Evolutionary conservation across 257 asterid genomes (phyloP), one percentile per base, ranked within the genome.

Genomic region (Jasminum sambac): DNA sequence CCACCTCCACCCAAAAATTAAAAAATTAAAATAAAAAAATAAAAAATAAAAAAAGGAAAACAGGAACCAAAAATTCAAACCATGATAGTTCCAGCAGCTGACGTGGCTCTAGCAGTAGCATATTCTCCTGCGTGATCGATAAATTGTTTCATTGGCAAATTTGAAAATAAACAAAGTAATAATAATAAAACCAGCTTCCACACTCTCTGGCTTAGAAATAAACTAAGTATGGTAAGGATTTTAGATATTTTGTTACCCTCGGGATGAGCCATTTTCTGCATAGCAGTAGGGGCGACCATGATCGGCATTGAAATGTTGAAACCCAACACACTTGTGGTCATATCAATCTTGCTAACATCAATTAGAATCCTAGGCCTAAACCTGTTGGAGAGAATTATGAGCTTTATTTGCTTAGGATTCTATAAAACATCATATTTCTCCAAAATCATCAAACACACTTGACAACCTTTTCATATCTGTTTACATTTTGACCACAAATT

Each of bases 261-360:
- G 73, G 98, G 98, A 67, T 93, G 98, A 84, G 98, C 98, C 98
- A 92, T 92, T 84, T 92, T 92, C 87, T 92, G 98, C 64, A 92
- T 16, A 74, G 98, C 97, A 70, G 96, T 85, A 17, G 98, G 98
- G 63, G 98, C 97, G 73, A 92, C 78, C 98, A 92, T 87, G 91
- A 92, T 92, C 8, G 98, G 98, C 98, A 92, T 92, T 12, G 98
- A 90, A 62, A 92, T 90, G 81, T 92, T 88, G 87, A 87, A 90
- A 63, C 97, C 98, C 78, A 92, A 71, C 38, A 93, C 80, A 43
- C 96, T 84, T 50, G 98, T 81, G 50, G 77, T 44, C 88, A 87
- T 74, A 78, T 93, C 98, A 76, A 93, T 93, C 84, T 81, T 93
- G 93, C 92, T 88, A 66, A 92, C 98, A 71, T 92, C 98, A 74